Base-by-base conservation (phyloP, 805 yeast species). In the Myxozyma neotropica region DNA sequence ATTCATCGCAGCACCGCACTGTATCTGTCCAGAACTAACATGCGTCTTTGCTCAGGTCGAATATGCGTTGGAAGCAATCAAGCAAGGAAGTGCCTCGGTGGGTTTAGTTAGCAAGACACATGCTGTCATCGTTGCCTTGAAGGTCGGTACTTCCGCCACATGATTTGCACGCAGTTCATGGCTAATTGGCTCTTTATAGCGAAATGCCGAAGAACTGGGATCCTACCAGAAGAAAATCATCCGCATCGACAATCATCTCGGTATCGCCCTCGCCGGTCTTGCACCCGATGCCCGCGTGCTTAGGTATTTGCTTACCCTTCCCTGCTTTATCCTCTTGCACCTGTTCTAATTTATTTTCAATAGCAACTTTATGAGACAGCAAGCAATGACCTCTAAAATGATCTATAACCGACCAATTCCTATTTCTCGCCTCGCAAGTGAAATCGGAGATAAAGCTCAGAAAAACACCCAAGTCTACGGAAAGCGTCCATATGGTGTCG, bases 241-340 rank as follows among this genome's bases (percentile, higher is more conserved):
- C 73, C 86, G 88, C 72, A 86, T 95, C 58, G 99, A 94, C 73
- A 87, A 86, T 63, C 98, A 94, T 73, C 76, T 94, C 81, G 99
- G 98, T 35, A 81, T 94, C 65, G 97, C 97, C 0, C 80, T 94
- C 57, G 97, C 99, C 1, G 99, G 99, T 8, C 83, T 94, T 70
- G 97, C 98, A 0, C 98, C 99, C 17, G 99, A 94, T 73, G 99
- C 98, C 24, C 82, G 99, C 67, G 96, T 94, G 39, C 80, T 94
- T 4, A 55, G 65, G 65, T 61, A 47, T n/a, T 43, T 19, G 12
- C 5, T n/a, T n/a, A 24, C 8, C 29, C 24, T 15, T 24, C 40
- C 6, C 15, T 15, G 5, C 35, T 21, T 31, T 27, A 17, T 15
- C 26, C 17, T 43, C 31, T 38, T 15, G 42, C 15, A 39, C 12